phyloP scores from a whole-genome alignment of 108 stramenopile genomes.

The Mediolabrus comicus region DNA sequence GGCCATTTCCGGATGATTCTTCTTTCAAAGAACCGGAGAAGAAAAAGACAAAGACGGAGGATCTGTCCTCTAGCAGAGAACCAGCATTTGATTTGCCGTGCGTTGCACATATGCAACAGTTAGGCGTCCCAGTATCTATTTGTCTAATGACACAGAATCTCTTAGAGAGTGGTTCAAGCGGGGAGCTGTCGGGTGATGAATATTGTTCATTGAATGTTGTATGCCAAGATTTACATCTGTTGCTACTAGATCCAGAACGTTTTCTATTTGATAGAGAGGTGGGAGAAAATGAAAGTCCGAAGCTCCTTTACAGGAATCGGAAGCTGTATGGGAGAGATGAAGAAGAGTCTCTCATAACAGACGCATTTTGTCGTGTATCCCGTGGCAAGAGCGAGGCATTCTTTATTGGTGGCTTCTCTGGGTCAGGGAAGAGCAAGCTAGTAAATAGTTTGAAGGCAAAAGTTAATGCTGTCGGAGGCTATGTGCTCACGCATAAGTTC shows the following conservation, averaged over 20 bases:
- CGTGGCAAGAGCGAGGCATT: slow-evolving; percentile 26
- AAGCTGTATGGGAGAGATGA: slow-evolving; percentile 22
- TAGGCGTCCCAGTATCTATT: neutral
- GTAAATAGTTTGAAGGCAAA: slow-evolving; percentile 12
- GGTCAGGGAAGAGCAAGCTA: slow-evolving; percentile 19
- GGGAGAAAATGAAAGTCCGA: neutral
- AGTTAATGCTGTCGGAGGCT: slow-evolving; percentile 23
- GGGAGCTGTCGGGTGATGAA: neutral
- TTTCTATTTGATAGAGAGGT: neutral
- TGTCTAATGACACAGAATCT: slow-evolving; percentile 1
- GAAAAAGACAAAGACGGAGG: neutral
- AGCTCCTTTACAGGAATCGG: neutral
- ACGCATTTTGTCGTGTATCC: slow-evolving; percentile 23
- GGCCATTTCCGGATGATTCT: neutral
- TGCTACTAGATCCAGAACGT: slow-evolving; percentile 1
- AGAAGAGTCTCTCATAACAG: slow-evolving; percentile 15
- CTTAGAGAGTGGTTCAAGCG: neutral
- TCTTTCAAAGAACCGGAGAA: neutral
- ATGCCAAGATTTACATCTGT: neutral
- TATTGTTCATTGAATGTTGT: neutral
- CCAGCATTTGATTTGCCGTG: neutral
- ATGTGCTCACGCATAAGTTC: slow-evolving; percentile 20
- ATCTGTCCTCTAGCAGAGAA: neutral
- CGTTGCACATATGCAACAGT: neutral
- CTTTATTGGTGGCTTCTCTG: slow-evolving; percentile 27